Conservation (phyloP, 2,329 filamentous ascomycete genomes). For the Grosmannia huntii region DNA sequence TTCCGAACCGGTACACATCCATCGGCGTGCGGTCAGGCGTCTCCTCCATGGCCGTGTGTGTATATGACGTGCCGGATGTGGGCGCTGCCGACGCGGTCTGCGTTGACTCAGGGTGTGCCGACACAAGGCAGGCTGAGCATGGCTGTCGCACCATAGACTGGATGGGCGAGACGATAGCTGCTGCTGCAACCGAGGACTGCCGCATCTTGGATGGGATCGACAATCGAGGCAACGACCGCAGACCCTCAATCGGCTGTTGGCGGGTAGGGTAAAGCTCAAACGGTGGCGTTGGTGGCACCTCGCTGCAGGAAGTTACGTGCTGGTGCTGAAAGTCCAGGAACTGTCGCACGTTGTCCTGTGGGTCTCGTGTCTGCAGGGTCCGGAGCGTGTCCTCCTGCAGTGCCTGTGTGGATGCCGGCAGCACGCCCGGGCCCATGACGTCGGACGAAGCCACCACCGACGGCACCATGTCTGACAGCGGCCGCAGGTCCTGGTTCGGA, state of each 20-base stretch:
- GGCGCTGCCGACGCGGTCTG: background rate
- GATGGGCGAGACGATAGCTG: conserved; percentile 8
- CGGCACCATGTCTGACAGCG: conserved; percentile 61
- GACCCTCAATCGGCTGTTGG: conserved; percentile 35
- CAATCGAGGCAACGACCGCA: conserved; percentile 49
- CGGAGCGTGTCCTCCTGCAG: conserved; percentile 64
- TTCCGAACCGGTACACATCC: conserved; percentile 63
- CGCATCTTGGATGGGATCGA: conserved; percentile 35
- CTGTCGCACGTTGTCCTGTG: conserved; percentile 85
- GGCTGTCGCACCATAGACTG: conserved; percentile 11
- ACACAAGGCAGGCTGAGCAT: conserved; percentile 14
- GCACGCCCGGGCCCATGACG: conserved; percentile 57
- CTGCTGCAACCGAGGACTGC: conserved; percentile 4
- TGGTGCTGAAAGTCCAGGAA: conserved; percentile 79
- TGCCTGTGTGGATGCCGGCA: conserved; percentile 42
- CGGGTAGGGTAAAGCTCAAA: conserved; percentile 46
- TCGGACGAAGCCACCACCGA: conserved; percentile 89
- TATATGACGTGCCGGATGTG: conserved; percentile 8
- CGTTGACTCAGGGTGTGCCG: conserved; percentile 10
- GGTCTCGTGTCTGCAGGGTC: conserved; percentile 58
- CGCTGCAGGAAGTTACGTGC: conserved; percentile 24
- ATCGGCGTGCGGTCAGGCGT: conserved; percentile 37
- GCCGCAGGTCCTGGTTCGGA: conserved; percentile 34
- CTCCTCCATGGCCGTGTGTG: conserved; percentile 13
- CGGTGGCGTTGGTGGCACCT: conserved; percentile 57